Percentiles rank a stretch among this genome's conserved stretches.
Conservation (phyloP, 495 filamentous ascomycete genomes). For the Neurospora sp. region DNA sequence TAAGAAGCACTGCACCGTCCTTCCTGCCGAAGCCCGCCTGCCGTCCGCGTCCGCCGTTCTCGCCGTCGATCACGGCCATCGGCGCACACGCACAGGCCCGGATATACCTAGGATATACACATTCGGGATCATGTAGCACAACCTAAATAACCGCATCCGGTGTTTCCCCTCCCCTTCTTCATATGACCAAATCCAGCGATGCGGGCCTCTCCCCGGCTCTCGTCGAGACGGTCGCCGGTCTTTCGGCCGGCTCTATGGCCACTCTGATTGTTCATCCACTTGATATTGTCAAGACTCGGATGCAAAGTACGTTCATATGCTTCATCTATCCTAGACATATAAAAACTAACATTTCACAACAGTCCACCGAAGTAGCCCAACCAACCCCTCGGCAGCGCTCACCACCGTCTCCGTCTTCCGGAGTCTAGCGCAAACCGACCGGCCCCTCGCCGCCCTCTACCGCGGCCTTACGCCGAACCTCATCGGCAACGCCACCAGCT, state of each 20-base stretch:
- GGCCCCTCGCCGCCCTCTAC: slow-evolving; percentile 60
- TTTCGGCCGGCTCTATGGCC: slow-evolving; percentile 76
- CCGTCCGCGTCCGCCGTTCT: not conserved
- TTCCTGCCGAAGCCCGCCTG: not conserved
- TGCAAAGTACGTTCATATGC: slow-evolving; percentile 66
- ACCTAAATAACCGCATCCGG: not conserved
- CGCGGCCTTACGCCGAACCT: slow-evolving; percentile 84
- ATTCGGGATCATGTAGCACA: not conserved
- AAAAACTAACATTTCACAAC: not conserved
- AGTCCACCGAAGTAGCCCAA: slow-evolving; percentile 28
- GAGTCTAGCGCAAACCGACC: slow-evolving; percentile 28
- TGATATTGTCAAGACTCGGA: slow-evolving; percentile 89
- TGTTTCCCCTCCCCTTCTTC: slow-evolving; percentile 5
- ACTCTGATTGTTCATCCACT: slow-evolving; percentile 80
- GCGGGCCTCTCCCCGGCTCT: slow-evolving; percentile 58
- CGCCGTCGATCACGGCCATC: not conserved
- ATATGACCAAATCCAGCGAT: slow-evolving; percentile 34
- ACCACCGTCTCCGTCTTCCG: slow-evolving; percentile 37
- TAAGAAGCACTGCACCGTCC: not conserved
- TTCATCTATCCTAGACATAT: too few species aligned
- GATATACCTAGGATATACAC: slow-evolving; percentile 8
- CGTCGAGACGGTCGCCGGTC: slow-evolving; percentile 83
- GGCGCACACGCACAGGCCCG: not conserved
- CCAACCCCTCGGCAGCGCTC: slow-evolving; percentile 19
- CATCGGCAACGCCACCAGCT: slow-evolving; percentile 79